These are phyloP conservation scores for Tetrahymena borealis DNA, from an alignment of 73 alveolate genomes.

Conservation along the genomic window DNA sequence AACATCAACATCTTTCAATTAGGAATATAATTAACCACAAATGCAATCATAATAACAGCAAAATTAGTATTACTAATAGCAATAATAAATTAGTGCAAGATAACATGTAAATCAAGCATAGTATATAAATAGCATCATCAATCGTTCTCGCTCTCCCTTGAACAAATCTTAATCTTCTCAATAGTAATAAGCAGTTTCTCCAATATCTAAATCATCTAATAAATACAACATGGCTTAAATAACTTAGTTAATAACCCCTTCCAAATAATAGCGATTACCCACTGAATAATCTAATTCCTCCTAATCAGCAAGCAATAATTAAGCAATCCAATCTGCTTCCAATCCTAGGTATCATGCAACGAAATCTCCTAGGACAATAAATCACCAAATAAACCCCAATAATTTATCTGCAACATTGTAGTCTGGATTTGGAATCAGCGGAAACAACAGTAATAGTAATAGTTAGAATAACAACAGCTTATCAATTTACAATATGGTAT, in stretches of 20 bases:
- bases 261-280: background rate
- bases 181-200: background rate
- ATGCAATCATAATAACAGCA: no score
- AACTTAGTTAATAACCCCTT: background rate
- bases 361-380: background rate
- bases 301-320: background rate
- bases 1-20: background rate
- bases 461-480: background rate
- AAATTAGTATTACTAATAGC: background rate
- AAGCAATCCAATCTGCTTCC: background rate
- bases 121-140: background rate
- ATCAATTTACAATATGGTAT: background rate
- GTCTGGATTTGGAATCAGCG: background rate
- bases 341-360: background rate
- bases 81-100: background rate
- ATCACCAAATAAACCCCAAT: background rate
- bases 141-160: background rate
- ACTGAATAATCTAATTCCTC: background rate
- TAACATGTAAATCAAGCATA: background rate
- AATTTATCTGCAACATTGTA: background rate
- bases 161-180: background rate
- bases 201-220: background rate
- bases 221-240: background rate
- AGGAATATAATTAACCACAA: background rate
- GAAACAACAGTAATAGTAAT: background rate